Base-by-base conservation (phyloP, 495 filamentous ascomycete genomes). In the Penicillium canariense region DNA sequence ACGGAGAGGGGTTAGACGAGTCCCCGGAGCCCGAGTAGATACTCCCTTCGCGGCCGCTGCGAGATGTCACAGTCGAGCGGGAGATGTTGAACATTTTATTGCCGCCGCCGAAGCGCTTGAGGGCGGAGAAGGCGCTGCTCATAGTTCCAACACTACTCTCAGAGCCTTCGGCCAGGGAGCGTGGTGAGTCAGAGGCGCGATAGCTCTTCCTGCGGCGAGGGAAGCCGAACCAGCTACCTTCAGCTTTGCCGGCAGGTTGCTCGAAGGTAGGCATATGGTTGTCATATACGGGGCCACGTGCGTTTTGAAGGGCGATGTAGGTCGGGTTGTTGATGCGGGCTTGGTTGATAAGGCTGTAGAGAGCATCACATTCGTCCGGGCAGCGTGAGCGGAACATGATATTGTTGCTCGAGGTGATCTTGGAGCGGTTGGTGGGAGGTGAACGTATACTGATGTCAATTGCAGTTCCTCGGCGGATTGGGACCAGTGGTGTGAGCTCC, bases 391-490 rank as follows among this genome's bases (percentile, higher is more conserved):
- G 89, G 76, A 96, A 91, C 80, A 93, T 90, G 55, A 90, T 84
- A 62, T 89, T 90, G 55, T 81, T 85, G 57, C 84, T 84, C 43
- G 83, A 78, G n/a, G 81, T 82, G 30, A 91, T 77, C 52, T 83
- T 82, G 2, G 88, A 90, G 28, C 84, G 84, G 5, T 83, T 63
- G 14, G 85, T 90, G 12, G 85, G 87, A 17, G 86, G 85, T 10
- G 91, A 96, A 39, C 89, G 84, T 60, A 99, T 90, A 44, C 93
- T 92, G 46, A 99, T 91, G 66, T 99, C 94, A 28, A 97, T 80
- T 18, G 87, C 92, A 17, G 88, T 97, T 47, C 91, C 91, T 42
- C 90, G 85, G 55, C 93, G 85, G 38, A 97, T 83, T 59, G 88
- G 86, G 12, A 96, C 91, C 10, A 94, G 73, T 0, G 94, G 94